Evolutionary conservation across 768 basidiomycete genomes (phyloP).

Genomic region (Termitomyces sp.): DNA sequence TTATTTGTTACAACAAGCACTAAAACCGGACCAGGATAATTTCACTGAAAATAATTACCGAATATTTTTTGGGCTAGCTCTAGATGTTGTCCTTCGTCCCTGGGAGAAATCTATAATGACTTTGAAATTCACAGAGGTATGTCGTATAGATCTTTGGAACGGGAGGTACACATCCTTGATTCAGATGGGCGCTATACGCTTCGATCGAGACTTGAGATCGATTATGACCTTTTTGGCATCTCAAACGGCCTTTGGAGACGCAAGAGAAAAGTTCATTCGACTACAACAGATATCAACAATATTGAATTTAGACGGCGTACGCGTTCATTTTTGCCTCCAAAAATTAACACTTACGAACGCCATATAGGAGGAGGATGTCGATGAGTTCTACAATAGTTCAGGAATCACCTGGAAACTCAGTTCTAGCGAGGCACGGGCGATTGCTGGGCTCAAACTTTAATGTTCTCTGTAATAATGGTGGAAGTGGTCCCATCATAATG

Average conservation of each 20-base stretch:
- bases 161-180: neutral
- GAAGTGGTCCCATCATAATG: neutral
- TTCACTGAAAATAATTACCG: slow-evolving; percentile 89
- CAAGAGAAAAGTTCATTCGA: slow-evolving; percentile 86
- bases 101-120: slow-evolving; percentile 88
- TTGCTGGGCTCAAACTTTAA: slow-evolving; percentile 54
- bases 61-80: slow-evolving; percentile 74
- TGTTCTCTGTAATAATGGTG: neutral
- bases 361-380: slow-evolving; percentile 83
- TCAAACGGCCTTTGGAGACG: slow-evolving; percentile 86
- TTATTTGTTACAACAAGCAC: neutral
- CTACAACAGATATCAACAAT: slow-evolving; percentile 92
- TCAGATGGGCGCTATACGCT: slow-evolving; percentile 92
- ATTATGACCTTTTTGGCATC: slow-evolving; percentile 79
- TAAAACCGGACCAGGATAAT: slow-evolving; percentile 47
- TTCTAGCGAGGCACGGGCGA: slow-evolving; percentile 67
- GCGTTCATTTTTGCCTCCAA: slow-evolving; percentile 16
- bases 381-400: slow-evolving; percentile 91
- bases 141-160: slow-evolving; percentile 12
- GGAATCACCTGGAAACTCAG: slow-evolving; percentile 87
- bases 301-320: slow-evolving; percentile 78
- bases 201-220: slow-evolving; percentile 87
- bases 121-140: slow-evolving; percentile 84
- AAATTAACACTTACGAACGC: neutral
- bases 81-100: slow-evolving; percentile 87